Evolutionary conservation across 306 rosid genomes (phyloP), one percentile per base, ranked within the genome.

Genomic region (Acacia crassicarpa): DNA sequence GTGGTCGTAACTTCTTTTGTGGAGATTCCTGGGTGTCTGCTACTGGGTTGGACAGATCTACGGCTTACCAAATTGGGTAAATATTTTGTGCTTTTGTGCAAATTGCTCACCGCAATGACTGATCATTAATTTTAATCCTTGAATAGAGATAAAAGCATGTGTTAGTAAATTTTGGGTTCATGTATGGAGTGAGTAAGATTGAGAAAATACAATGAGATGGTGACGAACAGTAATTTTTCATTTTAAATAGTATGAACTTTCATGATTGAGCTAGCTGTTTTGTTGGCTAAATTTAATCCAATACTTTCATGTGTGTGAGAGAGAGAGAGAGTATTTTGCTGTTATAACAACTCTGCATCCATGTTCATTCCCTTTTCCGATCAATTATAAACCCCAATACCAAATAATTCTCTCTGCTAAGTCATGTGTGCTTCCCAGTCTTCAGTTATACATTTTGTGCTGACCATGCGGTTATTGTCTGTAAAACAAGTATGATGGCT

Each of bases 21-120:
- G 84, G 88, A 69, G 86, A 82, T 68, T 72, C 84, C 11, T 85
- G 88, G 88, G 82, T 74, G 27, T 74, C 85, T 69, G 67, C 86
- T 54, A 82, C 88, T 69, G 88, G 84, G 16, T 79, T 85, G 78
- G 88, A 85, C 80, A 82, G 86, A 63, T 82, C 88, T 79, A 82
- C 74, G 43, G 86, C 88, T 27, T 74, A 75, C 79, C 86, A 85
- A 69, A 85, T 85, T 79, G 84, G 88, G 88, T 85, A 85, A 78
- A 35, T 72, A 35, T 67, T 73, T 44, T 38, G 44, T 76, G 71
- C 71, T 76, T 76, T 61, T 43, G n/a, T 20, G 7, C 25, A 46
- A 9, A 19, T 71, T 41, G 54, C 25, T 80, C 62, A 27, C 58
- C 17, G 33, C 40, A 69, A 11, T 22, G 20, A 9, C 23, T 49